Conservation (phyloP, 495 filamentous ascomycete genomes). For the Aspergillus asperescens region DNA sequence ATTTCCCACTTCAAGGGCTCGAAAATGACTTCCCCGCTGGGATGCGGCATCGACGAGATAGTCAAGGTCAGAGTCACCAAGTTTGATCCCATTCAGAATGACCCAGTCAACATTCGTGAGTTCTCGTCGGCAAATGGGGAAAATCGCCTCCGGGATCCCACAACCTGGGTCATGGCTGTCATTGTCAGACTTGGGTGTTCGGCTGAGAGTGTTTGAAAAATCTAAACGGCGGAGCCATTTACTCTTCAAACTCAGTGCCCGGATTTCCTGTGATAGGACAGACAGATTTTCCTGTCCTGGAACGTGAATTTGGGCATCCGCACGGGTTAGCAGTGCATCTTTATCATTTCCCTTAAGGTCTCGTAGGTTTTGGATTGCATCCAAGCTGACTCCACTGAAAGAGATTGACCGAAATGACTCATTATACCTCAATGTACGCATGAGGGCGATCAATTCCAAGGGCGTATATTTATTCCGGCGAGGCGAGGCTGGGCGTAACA, state of each 20-base stretch:
- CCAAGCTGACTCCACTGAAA: conserved; percentile 69
- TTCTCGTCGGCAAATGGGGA: conserved; percentile 67
- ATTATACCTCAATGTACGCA: conserved; percentile 87
- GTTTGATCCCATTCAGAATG: conserved; percentile 71
- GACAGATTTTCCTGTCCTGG: conserved; percentile 55
- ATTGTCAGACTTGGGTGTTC: conserved; percentile 47
- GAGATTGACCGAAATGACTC: conserved; percentile 83
- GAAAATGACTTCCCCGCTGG: conserved; percentile 59
- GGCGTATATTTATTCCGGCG: conserved; percentile 56
- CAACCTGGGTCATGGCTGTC: conserved; percentile 61
- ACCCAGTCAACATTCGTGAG: conserved; percentile 78
- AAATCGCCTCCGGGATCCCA: conserved; percentile 72
- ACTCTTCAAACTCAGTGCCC: conserved; percentile 65
- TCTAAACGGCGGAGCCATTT: conserved; percentile 58
- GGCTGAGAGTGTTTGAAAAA: conserved; percentile 54
- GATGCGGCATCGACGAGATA: conserved; percentile 63
- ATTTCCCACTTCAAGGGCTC: conserved; percentile 74
- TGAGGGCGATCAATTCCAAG: conserved; percentile 75
- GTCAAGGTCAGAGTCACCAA: conserved; percentile 77
- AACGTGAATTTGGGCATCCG: conserved; percentile 51
- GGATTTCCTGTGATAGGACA: conserved; percentile 67
- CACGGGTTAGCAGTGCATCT: conserved; percentile 54
- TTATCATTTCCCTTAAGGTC: conserved; percentile 61
- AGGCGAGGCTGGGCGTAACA: conserved; percentile 61
- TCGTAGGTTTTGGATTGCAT: conserved; percentile 54